phyloP scores from a whole-genome alignment of 164 flowering plant species.

The Chloranthus sessilifolius region DNA sequence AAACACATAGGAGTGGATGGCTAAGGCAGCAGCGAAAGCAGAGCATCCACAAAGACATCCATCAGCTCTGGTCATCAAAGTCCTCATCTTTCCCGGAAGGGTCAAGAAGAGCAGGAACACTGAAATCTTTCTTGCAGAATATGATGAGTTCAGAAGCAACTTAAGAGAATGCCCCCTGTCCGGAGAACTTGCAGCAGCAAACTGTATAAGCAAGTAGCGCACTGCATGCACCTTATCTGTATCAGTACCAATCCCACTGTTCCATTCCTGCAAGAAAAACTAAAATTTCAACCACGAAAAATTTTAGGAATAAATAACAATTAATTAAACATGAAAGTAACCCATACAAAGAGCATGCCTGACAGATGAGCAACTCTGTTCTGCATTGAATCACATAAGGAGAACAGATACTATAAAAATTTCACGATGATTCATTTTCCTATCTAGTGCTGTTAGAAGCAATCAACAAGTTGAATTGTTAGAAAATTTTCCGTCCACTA shows the following conservation, averaged over 20 bases:
- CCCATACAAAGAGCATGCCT: no score
- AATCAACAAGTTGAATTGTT: no score
- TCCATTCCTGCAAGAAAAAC: slow-evolving; percentile 56
- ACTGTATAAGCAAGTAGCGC: slow-evolving; percentile 80
- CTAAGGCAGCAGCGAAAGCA: slow-evolving; percentile 84
- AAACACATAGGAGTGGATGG: slow-evolving; percentile 78
- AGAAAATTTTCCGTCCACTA: no score
- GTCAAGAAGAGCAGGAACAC: slow-evolving; percentile 39
- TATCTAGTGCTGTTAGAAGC: no score
- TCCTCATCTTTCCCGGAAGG: slow-evolving; percentile 64
- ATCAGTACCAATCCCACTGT: slow-evolving; percentile 31
- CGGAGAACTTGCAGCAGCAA: slow-evolving; percentile 83
- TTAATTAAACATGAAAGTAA: no score
- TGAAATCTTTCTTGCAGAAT: slow-evolving; percentile 73
- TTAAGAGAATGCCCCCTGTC: slow-evolving; percentile 73
- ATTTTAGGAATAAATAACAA: no score
- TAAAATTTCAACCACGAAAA: not conserved
- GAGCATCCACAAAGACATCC: slow-evolving; percentile 90
- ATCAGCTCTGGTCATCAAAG: slow-evolving; percentile 53
- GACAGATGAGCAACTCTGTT: no score
- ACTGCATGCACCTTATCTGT: slow-evolving; percentile 61
- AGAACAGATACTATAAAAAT: no score
- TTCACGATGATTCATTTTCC: not conserved
- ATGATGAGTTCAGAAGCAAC: slow-evolving; percentile 74
- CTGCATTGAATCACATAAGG: no score